Base-by-base conservation (phyloP, 2,329 filamentous ascomycete species). In the Davidsoniella neocaledoniae region DNA sequence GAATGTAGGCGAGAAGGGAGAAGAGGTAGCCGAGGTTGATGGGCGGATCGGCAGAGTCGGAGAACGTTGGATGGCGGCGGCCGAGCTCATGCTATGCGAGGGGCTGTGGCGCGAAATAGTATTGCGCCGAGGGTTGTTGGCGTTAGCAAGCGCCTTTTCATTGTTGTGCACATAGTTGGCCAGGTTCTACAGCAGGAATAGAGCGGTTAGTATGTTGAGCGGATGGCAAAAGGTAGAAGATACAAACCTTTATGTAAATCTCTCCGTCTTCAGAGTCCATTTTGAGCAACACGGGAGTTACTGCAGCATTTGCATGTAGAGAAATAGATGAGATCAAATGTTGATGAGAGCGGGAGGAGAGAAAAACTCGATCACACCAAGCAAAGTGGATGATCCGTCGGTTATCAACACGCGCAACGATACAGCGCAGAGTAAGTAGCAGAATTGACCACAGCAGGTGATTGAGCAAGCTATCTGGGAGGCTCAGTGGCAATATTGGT, bases 101-200 rank as follows among this genome's bases (percentile, higher is more conserved):
- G 77, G 67, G 57, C 74, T 76, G 77, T 88, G 79, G 59, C 81
- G 82, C 55, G 76, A 70, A 39, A 72, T 68, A 55, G 77, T 74
- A 59, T 85, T 81, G 58, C 85, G 79, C 63, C 82, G 81, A 58
- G 93, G 74, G 65, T 95, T 90, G 55, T 95, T 72, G 59, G 90
- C 90, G 69, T 96, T 96, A 62, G 91, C 91, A 55, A 98, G 77
- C 37, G 88, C 90, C 68, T 94, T 94, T 68, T 98, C 91, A 70
- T 98, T 87, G 50, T 87, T 94, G 55, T 88, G 86, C 67, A 98
- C 87, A 67, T 94, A 96, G 68, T 82, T 82, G 62, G 90, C 88
- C 63, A 98, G 76, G 74, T 94, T 91, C 90, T 95, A 64, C 68
- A 64, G 55, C 58, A 53, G 58, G 53, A 40, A 48, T n/a, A 26